phyloP scores from a whole-genome alignment of 202 grass and related monocot genomes.

The Zoysia matrella region DNA sequence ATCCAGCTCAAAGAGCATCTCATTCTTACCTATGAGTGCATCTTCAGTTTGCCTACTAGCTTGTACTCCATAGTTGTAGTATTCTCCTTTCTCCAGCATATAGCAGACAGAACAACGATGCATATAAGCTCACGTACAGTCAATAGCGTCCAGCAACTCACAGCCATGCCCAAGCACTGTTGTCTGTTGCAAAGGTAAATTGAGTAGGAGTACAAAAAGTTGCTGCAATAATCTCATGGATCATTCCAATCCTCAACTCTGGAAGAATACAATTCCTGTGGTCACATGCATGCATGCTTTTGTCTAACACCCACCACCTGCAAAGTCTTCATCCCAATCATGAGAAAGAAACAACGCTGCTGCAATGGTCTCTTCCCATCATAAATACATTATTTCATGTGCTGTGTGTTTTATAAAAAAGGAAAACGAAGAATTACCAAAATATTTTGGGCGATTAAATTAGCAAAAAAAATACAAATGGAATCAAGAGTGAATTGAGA shows the following conservation, averaged over 20 bases:
- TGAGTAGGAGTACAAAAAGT: conserved; percentile 33
- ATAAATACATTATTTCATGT: conserved; percentile 66
- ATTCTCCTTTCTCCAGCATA: background rate
- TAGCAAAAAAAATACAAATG: background rate
- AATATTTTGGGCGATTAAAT: background rate
- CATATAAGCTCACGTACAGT: background rate
- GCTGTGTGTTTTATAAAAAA: conserved; percentile 25
- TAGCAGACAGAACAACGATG: conserved; percentile 17
- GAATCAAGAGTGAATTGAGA: conserved; percentile 9
- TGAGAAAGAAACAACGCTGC: conserved; percentile 63
- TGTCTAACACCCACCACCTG: conserved; percentile 45
- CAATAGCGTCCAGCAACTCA: conserved; percentile 19
- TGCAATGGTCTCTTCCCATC: conserved; percentile 54
- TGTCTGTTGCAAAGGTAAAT: conserved; percentile 25
- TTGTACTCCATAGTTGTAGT: background rate
- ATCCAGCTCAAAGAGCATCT: conserved; percentile 31
- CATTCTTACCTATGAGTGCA: conserved; percentile 18
- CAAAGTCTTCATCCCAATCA: conserved; percentile 68
- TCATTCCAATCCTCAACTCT: conserved; percentile 38
- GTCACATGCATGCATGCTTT: conserved; percentile 28
- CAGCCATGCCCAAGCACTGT: conserved; percentile 11
- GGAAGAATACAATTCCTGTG: conserved; percentile 38
- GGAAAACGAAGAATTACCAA: conserved; percentile 14
- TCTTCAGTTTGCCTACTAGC: background rate
- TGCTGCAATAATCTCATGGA: conserved; percentile 49